Conservation (phyloP, 2,329 filamentous ascomycete genomes). For the Aspergillus calidoustus region DNA sequence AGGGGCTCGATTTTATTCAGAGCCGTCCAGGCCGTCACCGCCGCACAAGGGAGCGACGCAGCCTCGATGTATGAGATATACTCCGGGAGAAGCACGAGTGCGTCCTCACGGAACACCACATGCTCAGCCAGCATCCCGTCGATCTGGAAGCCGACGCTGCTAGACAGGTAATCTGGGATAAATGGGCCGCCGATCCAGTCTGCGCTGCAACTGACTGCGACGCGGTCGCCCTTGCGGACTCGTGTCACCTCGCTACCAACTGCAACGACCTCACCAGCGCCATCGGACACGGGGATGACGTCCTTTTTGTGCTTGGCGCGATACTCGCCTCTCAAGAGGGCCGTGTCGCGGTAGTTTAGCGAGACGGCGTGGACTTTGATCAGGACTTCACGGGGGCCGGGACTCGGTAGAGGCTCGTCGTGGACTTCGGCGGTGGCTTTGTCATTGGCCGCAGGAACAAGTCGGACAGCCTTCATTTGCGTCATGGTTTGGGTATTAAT, state of each 20-base stretch:
- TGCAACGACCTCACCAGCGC: conserved; percentile 3
- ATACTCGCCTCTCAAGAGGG: conserved; percentile 3
- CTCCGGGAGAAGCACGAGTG: conserved; percentile 10
- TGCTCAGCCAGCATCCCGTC: conserved; percentile 16
- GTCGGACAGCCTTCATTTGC: background rate
- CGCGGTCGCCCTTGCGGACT: conserved; percentile 1
- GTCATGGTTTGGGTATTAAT: background rate
- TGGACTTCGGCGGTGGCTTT: background rate
- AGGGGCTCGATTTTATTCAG: conserved; percentile 11
- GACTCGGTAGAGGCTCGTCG: background rate
- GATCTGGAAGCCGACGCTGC: background rate
- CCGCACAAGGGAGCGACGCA: conserved; percentile 18
- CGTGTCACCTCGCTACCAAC: background rate
- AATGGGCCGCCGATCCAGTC: conserved; percentile 1
- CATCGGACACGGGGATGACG: background rate
- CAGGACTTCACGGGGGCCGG: conserved; percentile 1
- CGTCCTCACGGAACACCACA: conserved; percentile 9
- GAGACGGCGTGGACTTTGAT: conserved; percentile 6
- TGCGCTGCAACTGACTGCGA: background rate
- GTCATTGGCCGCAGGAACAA: background rate
- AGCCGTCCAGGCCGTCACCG: conserved; percentile 16
- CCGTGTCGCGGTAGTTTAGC: conserved; percentile 12
- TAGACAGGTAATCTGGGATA: background rate
- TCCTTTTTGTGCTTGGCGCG: background rate
- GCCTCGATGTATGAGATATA: conserved; percentile 19